Conservation (phyloP, 1,284 basidiomycete genomes). For the Cutaneotrichosporon spelunceum region DNA sequence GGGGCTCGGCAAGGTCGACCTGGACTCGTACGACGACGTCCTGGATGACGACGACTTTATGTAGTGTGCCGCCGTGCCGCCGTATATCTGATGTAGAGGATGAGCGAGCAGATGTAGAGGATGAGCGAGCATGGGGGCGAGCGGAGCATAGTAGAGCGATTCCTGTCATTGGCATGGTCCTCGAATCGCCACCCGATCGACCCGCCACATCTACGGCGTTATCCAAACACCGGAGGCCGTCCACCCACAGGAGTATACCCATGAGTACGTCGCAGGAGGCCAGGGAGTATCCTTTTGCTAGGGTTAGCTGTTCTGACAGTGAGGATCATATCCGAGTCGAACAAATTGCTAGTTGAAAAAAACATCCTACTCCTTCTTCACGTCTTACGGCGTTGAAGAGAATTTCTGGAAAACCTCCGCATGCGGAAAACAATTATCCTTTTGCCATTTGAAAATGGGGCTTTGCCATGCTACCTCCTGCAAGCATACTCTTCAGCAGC, state of each 20-base stretch:
- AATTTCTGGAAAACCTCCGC: conserved; percentile 15
- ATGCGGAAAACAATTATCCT: conserved; percentile 3
- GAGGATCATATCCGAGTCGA: conserved; percentile 21
- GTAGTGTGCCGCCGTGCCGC: conserved; percentile 22
- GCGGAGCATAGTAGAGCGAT: too few species aligned
- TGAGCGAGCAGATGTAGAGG: too few species aligned
- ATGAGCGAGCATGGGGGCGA: background rate
- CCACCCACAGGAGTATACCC: background rate
- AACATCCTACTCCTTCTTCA: conserved; percentile 13
- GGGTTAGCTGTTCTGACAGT: conserved; percentile 21
- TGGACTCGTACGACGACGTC: conserved; percentile 73
- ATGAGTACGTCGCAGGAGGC: background rate
- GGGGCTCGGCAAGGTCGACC: conserved; percentile 65
- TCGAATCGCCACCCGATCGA: background rate
- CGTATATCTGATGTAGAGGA: background rate
- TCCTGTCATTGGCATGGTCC: background rate
- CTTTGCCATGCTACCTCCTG: too few species aligned
- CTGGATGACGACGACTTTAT: conserved; percentile 62
- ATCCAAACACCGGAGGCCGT: background rate
- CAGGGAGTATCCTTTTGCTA: conserved; percentile 17
- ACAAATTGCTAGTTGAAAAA: conserved; percentile 24
- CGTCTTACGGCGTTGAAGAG: conserved; percentile 10
- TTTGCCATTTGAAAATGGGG: too few species aligned
- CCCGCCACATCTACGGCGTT: background rate
- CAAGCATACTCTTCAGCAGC: background rate